Evolutionary conservation across 441 rosid species (phyloP).

Genomic region (Bruguiera hainesii): DNA sequence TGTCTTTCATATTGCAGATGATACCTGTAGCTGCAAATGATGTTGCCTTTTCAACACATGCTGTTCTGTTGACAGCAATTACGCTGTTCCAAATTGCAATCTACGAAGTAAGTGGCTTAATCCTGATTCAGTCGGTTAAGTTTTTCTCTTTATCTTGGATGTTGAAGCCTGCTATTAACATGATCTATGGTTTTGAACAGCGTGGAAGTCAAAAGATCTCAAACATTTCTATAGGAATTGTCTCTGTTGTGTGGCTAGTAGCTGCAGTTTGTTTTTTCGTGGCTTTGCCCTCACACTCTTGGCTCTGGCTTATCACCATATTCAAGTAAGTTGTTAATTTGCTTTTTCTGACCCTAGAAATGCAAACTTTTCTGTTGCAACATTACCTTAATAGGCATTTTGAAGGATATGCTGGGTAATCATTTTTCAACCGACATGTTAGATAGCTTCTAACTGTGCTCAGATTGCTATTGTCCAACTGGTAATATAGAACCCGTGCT

Average conservation of each 20-base stretch:
- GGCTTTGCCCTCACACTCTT: conserved; percentile 70
- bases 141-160: neutral
- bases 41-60: conserved; percentile 94
- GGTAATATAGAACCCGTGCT: too few relatives aligned
- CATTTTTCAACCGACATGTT: neutral
- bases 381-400: neutral
- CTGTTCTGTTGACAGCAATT: conserved; percentile 64
- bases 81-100: conserved; percentile 69
- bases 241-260: conserved; percentile 49
- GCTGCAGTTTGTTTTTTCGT: conserved; percentile 74
- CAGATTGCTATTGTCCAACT: too few relatives aligned
- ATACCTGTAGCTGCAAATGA: conserved; percentile 97
- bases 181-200: conserved; percentile 32
- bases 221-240: conserved; percentile 52
- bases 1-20: conserved; percentile 49
- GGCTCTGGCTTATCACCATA: conserved; percentile 82
- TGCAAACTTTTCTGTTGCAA: neutral
- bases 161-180: conserved; percentile 1
- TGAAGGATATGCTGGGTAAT: neutral
- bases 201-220: conserved; percentile 87
- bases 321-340: conserved; percentile 63
- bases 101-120: conserved; percentile 58
- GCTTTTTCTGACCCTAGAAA: neutral
- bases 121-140: neutral
- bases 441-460: too few relatives aligned